These are phyloP conservation scores for Phialophora expanda DNA, from an alignment of 2,329 filamentous ascomycete species.

Conservation along the genomic window DNA sequence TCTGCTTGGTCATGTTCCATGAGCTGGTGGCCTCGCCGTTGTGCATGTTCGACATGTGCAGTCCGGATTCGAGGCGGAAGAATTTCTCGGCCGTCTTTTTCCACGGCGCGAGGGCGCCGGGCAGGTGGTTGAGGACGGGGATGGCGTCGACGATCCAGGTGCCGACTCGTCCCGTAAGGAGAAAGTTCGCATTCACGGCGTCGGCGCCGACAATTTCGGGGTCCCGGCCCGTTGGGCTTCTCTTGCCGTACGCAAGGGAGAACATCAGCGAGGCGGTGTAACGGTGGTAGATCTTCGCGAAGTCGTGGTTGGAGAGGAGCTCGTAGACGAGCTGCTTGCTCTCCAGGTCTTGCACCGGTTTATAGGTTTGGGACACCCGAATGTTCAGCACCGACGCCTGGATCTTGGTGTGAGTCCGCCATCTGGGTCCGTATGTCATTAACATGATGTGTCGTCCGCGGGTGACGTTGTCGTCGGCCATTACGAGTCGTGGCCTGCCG, in stretches of 20 bases:
- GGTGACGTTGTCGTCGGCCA: conserved; percentile 40
- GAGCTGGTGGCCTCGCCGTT: conserved; percentile 17
- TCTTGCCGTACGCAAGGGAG: conserved; percentile 57
- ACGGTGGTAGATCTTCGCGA: conserved; percentile 54
- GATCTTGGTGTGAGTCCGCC: conserved; percentile 52
- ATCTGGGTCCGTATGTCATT: conserved; percentile 56
- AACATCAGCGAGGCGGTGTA: conserved; percentile 58
- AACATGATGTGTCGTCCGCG: conserved; percentile 51
- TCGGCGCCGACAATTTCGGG: conserved; percentile 54
- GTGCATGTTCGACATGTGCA: conserved; percentile 34
- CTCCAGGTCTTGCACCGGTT: conserved; percentile 56
- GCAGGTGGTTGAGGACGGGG: conserved; percentile 52
- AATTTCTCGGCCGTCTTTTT: conserved; percentile 44
- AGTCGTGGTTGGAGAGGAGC: conserved; percentile 49
- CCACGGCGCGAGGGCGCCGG: conserved; percentile 54
- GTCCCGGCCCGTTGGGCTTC: conserved; percentile 49
- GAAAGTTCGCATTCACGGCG: conserved; percentile 56
- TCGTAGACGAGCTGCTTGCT: conserved; percentile 51
- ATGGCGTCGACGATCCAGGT: conserved; percentile 55
- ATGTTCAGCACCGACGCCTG: conserved; percentile 54
- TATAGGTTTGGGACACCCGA: conserved; percentile 52
- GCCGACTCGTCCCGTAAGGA: conserved; percentile 55
- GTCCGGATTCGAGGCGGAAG: conserved; percentile 37
- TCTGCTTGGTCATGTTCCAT: conserved; percentile 40
- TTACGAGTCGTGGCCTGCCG: conserved; percentile 41